Conservation (phyloP, 495 filamentous ascomycete genomes). For the Oleoguttula mirabilis region DNA sequence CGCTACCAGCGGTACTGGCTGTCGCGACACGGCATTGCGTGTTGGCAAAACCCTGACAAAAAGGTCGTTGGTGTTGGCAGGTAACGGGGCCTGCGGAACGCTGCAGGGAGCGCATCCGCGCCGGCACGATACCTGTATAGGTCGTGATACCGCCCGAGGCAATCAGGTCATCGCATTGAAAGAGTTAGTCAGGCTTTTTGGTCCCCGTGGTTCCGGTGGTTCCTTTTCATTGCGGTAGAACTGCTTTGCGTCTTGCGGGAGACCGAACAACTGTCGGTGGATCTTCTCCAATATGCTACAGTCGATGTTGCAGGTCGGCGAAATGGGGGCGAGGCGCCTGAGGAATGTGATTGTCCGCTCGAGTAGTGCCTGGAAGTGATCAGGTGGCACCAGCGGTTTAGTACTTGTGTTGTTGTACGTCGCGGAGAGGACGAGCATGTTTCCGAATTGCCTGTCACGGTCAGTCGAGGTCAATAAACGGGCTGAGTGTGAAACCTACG, state of each 20-base stretch:
- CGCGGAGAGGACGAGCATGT: slow-evolving; percentile 77
- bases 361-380: slow-evolving; percentile 41
- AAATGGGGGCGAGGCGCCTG: slow-evolving; percentile 4
- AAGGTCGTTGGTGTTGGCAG: too few relatives aligned
- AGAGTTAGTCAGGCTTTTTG: slow-evolving; percentile 1
- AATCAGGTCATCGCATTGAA: slow-evolving; percentile 1
- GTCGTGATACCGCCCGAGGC: not conserved
- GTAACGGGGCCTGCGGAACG: too few relatives aligned
- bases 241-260: slow-evolving; percentile 7
- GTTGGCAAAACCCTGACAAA: too few relatives aligned
- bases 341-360: slow-evolving; percentile 61
- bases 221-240: not conserved
- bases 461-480: not conserved
- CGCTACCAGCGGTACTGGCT: too few relatives aligned
- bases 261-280: slow-evolving; percentile 3
- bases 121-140: too few relatives aligned
- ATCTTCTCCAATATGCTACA: slow-evolving; percentile 16
- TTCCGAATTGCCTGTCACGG: slow-evolving; percentile 80
- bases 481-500: slow-evolving; percentile 49
- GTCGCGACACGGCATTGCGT: too few relatives aligned
- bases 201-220: not conserved
- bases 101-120: too few relatives aligned
- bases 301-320: slow-evolving; percentile 14
- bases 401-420: slow-evolving; percentile 53
- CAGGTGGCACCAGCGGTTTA: slow-evolving; percentile 36